These are phyloP conservation scores for Penicillium frequentans DNA, from an alignment of 2,329 filamentous ascomycete genomes.

Conservation along the genomic window DNA sequence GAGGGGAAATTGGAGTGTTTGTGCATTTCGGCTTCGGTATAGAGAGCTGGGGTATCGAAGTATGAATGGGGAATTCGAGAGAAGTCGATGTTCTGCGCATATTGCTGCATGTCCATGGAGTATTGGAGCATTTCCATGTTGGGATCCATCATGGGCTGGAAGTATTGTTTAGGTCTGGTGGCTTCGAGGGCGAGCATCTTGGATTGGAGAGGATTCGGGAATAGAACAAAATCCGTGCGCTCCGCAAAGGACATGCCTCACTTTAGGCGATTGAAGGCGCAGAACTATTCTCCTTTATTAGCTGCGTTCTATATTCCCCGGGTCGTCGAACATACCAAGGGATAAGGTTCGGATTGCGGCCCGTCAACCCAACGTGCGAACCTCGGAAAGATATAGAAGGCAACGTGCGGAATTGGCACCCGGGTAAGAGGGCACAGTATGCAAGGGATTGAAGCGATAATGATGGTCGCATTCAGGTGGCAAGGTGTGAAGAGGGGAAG, in stretches of 20 bases:
- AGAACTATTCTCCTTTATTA: neutral
- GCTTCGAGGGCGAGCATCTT: constrained; percentile 37
- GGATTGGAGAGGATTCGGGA: constrained; percentile 1
- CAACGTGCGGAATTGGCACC: constrained; percentile 6
- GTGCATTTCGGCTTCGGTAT: constrained; percentile 27
- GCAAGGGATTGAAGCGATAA: constrained; percentile 8
- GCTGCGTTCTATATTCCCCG: neutral
- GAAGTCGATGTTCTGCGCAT: constrained; percentile 22
- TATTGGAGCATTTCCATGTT: constrained; percentile 32
- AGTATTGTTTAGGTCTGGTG: constrained; percentile 31
- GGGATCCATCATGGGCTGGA: constrained; percentile 34
- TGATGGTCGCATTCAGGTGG: constrained; percentile 12
- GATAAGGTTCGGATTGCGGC: constrained; percentile 25
- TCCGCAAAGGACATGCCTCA: constrained; percentile 13
- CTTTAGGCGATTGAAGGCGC: neutral
- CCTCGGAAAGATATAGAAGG: neutral
- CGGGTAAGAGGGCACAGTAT: constrained; percentile 3
- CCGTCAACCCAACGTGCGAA: constrained; percentile 20
- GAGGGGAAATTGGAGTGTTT: constrained; percentile 28
- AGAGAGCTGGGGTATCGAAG: constrained; percentile 28
- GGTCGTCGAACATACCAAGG: constrained; percentile 13
- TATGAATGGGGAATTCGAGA: constrained; percentile 27
- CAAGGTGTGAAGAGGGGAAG: neutral
- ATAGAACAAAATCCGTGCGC: constrained; percentile 14
- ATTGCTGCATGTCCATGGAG: constrained; percentile 28